A percentile compares a stretch with the other conserved stretches of the same genome.
Evolutionary conservation across 441 rosid species (phyloP).

Genomic region (Adansonia madagascariensis): DNA sequence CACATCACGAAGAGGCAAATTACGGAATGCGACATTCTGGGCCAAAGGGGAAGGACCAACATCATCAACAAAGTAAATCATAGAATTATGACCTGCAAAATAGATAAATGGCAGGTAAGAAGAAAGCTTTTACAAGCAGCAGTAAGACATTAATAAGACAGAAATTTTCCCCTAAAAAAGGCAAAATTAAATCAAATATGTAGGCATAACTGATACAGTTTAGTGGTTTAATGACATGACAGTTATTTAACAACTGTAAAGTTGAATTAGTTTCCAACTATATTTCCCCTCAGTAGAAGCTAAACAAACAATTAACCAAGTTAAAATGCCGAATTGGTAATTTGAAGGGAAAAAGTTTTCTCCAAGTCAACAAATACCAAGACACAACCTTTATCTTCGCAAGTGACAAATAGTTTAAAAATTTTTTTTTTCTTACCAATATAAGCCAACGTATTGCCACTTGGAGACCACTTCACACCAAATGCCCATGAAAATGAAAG

Average conservation of each 20-base stretch:
- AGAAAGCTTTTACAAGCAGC: constrained; percentile 26
- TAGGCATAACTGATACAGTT: too few relatives aligned
- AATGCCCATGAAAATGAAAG: constrained; percentile 98
- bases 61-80: constrained; percentile 96
- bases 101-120: constrained; percentile 34
- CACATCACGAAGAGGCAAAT: constrained; percentile 99
- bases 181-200: too few relatives aligned
- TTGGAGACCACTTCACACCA: constrained; percentile 99
- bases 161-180: background rate
- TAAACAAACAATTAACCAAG: constrained; percentile 6
- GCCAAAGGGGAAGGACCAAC: constrained; percentile 97
- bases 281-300: background rate
- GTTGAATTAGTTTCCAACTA: constrained; percentile 15
- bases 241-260: constrained; percentile 15
- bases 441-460: constrained; percentile 95
- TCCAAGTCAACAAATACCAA: background rate
- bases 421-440: constrained; percentile 65
- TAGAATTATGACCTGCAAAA: constrained; percentile 86
- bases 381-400: constrained; percentile 2
- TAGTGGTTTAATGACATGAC: constrained; percentile 2
- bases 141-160: background rate
- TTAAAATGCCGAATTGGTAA: background rate
- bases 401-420: background rate
- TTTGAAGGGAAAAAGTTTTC: background rate
- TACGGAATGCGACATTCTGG: constrained; percentile 81